Percentiles rank a stretch among this genome's conserved stretches.
phyloP scores from a whole-genome alignment of 2,329 filamentous ascomycete species.

The Diplodia seriata region DNA sequence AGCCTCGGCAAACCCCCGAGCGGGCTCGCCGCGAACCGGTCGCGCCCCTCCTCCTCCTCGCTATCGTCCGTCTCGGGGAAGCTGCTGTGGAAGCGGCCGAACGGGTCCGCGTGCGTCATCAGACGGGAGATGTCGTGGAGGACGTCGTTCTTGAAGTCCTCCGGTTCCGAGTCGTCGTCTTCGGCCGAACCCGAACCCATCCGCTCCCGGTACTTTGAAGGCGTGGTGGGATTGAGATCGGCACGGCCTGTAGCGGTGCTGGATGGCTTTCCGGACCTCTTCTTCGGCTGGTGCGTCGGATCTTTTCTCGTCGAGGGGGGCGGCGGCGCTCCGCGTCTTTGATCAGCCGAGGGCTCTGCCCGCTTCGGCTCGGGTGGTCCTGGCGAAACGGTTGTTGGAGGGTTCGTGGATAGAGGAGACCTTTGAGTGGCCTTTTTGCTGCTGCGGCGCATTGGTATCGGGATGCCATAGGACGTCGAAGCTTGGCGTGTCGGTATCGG shows the following conservation, averaged over 20 bases:
- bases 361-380: not conserved
- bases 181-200: too few relatives aligned
- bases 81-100: conserved; percentile 14
- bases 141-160: conserved; percentile 10
- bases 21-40: not conserved
- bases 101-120: conserved; percentile 9
- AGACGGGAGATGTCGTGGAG: conserved; percentile 14
- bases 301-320: not conserved
- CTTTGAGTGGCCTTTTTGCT: conserved; percentile 10
- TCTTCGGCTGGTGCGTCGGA: not conserved
- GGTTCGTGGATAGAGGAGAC: not conserved
- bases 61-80: not conserved
- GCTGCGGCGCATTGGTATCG: not conserved
- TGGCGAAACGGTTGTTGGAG: not conserved
- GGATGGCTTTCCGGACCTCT: not conserved
- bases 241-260: not conserved
- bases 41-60: not conserved
- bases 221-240: too few relatives aligned
- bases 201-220: not conserved
- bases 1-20: not conserved
- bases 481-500: not conserved
- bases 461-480: not conserved
- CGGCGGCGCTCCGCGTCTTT: not conserved
- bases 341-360: not conserved
- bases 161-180: not conserved